These are phyloP conservation scores for Apiospora pterosperma DNA, from an alignment of 2,329 filamentous ascomycete species.

Conservation along the genomic window DNA sequence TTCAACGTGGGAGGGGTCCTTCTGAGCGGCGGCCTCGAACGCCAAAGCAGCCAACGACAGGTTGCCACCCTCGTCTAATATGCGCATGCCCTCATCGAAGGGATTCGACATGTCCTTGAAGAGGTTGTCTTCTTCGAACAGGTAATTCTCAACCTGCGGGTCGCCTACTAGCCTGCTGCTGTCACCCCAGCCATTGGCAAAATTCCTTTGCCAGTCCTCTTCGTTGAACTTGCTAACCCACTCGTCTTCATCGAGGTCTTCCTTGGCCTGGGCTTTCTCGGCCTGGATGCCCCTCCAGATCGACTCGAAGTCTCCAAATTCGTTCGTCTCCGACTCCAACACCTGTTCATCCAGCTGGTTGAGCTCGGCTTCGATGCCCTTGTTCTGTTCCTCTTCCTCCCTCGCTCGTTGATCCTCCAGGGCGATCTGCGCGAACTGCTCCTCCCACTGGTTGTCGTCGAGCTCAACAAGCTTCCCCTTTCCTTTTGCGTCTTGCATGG, in stretches of 20 bases:
- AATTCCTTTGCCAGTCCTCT: slow-evolving; percentile 72
- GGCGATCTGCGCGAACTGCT: slow-evolving; percentile 89
- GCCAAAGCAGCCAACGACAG: slow-evolving; percentile 89
- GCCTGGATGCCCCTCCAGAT: slow-evolving; percentile 82
- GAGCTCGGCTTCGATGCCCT: slow-evolving; percentile 79
- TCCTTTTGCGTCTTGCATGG: slow-evolving; percentile 58
- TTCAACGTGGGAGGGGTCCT: slow-evolving; percentile 80
- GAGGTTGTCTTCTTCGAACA: slow-evolving; percentile 92
- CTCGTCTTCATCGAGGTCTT: slow-evolving; percentile 58
- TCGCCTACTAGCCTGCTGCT: slow-evolving; percentile 51
- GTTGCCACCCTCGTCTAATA: slow-evolving; percentile 91
- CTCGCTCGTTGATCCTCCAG: slow-evolving; percentile 53
- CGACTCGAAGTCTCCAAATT: slow-evolving; percentile 84
- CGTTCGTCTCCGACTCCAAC: slow-evolving; percentile 66
- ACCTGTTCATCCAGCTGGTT: slow-evolving; percentile 73
- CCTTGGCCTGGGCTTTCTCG: slow-evolving; percentile 69
- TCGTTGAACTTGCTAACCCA: slow-evolving; percentile 69
- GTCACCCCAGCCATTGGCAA: slow-evolving; percentile 53
- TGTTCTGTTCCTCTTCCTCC: slow-evolving; percentile 33
- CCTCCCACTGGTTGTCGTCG: slow-evolving; percentile 92
- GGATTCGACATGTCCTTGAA: slow-evolving; percentile 80
- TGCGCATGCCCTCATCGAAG: slow-evolving; percentile 88
- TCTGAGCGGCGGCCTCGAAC: slow-evolving; percentile 93
- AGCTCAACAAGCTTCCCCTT: slow-evolving; percentile 95
- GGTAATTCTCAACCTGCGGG: slow-evolving; percentile 80